phyloP scores from a whole-genome alignment of 495 filamentous ascomycete genomes.

The Aspergillus nanangensis region DNA sequence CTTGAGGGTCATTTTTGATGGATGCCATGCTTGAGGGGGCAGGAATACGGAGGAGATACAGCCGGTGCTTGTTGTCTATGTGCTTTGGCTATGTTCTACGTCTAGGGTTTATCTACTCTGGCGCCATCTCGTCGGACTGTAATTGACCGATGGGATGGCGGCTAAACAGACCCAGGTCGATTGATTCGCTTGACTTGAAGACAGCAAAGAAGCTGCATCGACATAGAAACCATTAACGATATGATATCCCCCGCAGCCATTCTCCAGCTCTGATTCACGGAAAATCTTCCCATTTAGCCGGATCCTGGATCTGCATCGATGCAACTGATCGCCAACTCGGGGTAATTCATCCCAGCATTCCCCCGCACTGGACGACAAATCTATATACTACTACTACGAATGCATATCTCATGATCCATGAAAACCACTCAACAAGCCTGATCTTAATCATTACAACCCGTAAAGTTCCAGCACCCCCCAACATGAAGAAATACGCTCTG shows the following conservation, averaged over 20 bases:
- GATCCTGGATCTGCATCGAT: background rate
- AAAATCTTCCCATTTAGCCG: background rate
- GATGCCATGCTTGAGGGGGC: background rate
- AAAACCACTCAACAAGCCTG: no score
- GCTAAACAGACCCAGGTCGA: background rate
- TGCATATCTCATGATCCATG: no score
- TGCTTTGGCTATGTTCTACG: no score
- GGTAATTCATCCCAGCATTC: background rate
- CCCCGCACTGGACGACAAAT: no score
- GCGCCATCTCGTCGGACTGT: background rate
- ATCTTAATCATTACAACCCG: background rate
- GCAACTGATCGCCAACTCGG: conserved; percentile 1
- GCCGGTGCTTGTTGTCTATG: no score
- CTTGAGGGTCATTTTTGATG: background rate
- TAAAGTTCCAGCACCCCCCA: background rate
- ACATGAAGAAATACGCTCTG: conserved; percentile 25
- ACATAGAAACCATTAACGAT: no score
- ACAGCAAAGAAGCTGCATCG: no score
- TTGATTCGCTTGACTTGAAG: background rate
- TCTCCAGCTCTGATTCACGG: conserved; percentile 8
- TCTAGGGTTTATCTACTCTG: background rate
- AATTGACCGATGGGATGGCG: background rate
- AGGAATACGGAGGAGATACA: background rate
- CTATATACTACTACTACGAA: no score
- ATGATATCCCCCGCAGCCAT: no score